Base-by-base conservation (phyloP, 176 grass and related monocot species). In the Rhynchospora breviuscula region DNA sequence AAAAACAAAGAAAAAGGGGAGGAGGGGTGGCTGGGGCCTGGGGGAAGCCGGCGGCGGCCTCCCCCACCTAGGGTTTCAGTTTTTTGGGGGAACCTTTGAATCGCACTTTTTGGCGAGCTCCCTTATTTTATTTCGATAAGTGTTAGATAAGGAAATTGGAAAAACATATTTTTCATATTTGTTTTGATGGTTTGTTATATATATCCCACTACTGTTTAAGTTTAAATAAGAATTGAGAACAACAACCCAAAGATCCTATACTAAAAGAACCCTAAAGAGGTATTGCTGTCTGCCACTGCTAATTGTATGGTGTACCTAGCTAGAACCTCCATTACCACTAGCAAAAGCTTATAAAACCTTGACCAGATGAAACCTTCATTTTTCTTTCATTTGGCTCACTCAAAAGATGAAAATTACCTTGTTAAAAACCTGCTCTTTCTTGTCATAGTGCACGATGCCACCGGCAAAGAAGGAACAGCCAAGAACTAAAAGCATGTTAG, bases 401-500 rank as follows among this genome's bases (percentile, higher is more conserved):
- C 51, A 74, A 63, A 81, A 5, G 52, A 76, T 12, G 68, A 86
- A 84, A 29, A 54, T 56, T 60, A 91, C 92, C 89, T 94, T 94
- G 79, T 90, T 94, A 85, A 94, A 94, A 66, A 91, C 62, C 80
- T 94, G 92, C 57, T 94, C 89, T 86, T 93, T 90, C 31, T 87
- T 90, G 63, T 66, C 12, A 31, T 59, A 47, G 80, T 97, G 84
- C 73, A 76, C 64, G 49, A 97, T 83, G 76, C 94, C 94, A 21
- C 94, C 91, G 58, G 78, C 89, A 83, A 94, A 88, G 74, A 97
- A 90, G 87, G 94, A 84, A 72, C 89, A 92, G 29, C 94, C 91
- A 7, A 97, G 73, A 70, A 97, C 91, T 72, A 97, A 84, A 33
- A 94, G 58, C 84, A 97, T 91, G 81, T 97, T 97, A 70, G 94